Evolutionary conservation across 2,329 filamentous ascomycete genomes (phyloP).

Genomic region (Aspergillus novoparasiticus): DNA sequence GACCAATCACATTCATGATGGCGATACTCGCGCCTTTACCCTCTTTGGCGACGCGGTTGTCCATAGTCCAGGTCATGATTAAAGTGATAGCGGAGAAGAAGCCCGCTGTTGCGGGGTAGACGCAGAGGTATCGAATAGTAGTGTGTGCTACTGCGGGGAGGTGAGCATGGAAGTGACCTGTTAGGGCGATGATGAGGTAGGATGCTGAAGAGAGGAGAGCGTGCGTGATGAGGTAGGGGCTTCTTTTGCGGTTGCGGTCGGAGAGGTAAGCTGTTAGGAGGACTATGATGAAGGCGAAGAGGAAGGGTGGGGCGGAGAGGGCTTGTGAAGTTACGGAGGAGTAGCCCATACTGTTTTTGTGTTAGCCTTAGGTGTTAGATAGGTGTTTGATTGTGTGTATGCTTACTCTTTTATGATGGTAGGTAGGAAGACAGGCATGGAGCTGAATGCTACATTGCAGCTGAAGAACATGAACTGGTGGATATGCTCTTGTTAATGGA

Average conservation of each 20-base stretch:
- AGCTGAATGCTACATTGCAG: slow-evolving; percentile 85
- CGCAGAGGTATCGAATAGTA: slow-evolving; percentile 65
- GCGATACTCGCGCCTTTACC: slow-evolving; percentile 76
- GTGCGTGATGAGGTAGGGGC: slow-evolving; percentile 68
- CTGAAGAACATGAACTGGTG: slow-evolving; percentile 76
- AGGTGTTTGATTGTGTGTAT: background rate
- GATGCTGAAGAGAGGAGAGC: slow-evolving; percentile 69
- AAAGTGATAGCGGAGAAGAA: slow-evolving; percentile 85
- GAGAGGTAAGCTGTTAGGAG: slow-evolving; percentile 73
- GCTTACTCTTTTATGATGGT: slow-evolving; percentile 68
- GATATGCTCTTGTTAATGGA: background rate
- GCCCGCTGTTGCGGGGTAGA: slow-evolving; percentile 77
- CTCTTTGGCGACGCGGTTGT: slow-evolving; percentile 73
- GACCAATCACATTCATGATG: slow-evolving; percentile 57
- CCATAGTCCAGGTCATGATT: slow-evolving; percentile 85
- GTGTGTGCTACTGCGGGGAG: slow-evolving; percentile 37
- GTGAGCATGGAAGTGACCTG: slow-evolving; percentile 47
- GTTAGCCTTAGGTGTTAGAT: background rate
- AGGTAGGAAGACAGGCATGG: slow-evolving; percentile 83
- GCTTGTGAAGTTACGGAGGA: slow-evolving; percentile 69
- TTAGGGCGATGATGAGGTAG: slow-evolving; percentile 62
- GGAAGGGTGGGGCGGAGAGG: slow-evolving; percentile 78
- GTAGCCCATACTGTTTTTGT: slow-evolving; percentile 65
- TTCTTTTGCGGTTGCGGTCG: slow-evolving; percentile 66
- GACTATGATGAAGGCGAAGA: slow-evolving; percentile 72